A percentile compares a stretch with the other conserved stretches of the same genome.
Conservation (phyloP, 768 basidiomycete genomes). For the Lactarius tabidus region DNA sequence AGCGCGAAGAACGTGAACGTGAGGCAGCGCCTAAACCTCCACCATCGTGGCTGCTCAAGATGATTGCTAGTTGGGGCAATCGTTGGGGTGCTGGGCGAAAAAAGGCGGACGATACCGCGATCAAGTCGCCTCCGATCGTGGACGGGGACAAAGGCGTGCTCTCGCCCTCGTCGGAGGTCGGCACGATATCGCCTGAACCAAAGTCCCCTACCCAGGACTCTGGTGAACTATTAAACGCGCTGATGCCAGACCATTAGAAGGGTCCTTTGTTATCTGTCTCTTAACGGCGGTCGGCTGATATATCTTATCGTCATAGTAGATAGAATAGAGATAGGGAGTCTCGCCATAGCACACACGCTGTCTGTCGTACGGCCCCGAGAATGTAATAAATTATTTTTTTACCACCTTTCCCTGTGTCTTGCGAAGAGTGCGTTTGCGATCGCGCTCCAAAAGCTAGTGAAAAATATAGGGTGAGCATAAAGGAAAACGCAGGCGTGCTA, state of each 20-base stretch:
- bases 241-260: neutral
- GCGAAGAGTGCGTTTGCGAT: constrained; percentile 65
- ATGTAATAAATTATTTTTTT: constrained; percentile 40
- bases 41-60: constrained; percentile 68
- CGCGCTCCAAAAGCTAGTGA: constrained; percentile 61
- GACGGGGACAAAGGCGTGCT: constrained; percentile 11
- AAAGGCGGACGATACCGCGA: constrained; percentile 19
- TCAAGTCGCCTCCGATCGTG: constrained; percentile 18
- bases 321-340: constrained; percentile 7
- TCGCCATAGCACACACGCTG: neutral
- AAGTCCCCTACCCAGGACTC: constrained; percentile 1
- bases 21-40: constrained; percentile 63
- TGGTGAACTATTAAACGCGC: neutral
- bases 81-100: constrained; percentile 42
- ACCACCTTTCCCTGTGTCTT: constrained; percentile 66
- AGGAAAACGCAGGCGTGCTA: constrained; percentile 11
- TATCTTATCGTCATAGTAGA: constrained; percentile 1
- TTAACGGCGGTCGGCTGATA: neutral
- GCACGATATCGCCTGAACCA: constrained; percentile 12
- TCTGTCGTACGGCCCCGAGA: neutral
- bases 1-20: constrained; percentile 52
- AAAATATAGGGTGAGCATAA: neutral
- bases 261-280: neutral
- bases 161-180: constrained; percentile 10
- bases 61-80: constrained; percentile 76